A percentile compares a stretch with the other conserved stretches of the same genome.
These are phyloP conservation scores for Aureobasidium musti DNA, from an alignment of 2,329 filamentous ascomycete genomes.

Conservation along the genomic window DNA sequence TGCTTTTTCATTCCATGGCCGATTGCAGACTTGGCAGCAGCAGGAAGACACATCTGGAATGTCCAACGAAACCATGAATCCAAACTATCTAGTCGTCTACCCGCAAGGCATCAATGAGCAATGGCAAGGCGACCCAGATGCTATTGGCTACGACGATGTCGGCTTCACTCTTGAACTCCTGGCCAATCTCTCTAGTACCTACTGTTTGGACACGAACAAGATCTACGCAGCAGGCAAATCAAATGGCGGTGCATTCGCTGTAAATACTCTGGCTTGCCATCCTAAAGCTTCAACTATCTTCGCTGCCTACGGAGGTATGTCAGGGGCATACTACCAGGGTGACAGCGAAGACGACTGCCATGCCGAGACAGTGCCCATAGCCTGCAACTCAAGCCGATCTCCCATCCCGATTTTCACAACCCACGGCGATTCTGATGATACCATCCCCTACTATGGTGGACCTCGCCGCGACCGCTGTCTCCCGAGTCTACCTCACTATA, in stretches of 20 bases:
- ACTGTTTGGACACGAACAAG: constrained; percentile 49
- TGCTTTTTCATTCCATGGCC: constrained; percentile 55
- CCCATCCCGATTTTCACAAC: constrained; percentile 48
- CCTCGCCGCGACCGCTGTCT: constrained; percentile 36
- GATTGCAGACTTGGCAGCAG: constrained; percentile 42
- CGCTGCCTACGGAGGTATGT: constrained; percentile 54
- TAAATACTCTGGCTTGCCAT: constrained; percentile 51
- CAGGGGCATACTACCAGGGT: constrained; percentile 51
- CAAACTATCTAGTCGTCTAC: constrained; percentile 50
- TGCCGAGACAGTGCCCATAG: constrained; percentile 32
- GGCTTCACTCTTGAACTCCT: constrained; percentile 49
- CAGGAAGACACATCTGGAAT: constrained; percentile 51
- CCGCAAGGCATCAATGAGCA: constrained; percentile 44
- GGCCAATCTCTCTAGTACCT: constrained; percentile 43
- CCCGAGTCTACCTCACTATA: constrained; percentile 39
- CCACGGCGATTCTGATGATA: constrained; percentile 48
- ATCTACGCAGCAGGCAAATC: constrained; percentile 54
- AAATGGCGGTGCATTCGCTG: constrained; percentile 56
- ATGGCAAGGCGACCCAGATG: constrained; percentile 49
- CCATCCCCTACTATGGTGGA: constrained; percentile 47
- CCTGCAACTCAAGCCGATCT: constrained; percentile 37
- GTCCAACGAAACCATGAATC: constrained; percentile 49
- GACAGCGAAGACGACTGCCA: constrained; percentile 33
- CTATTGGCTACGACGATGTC: constrained; percentile 45
- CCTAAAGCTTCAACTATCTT: constrained; percentile 46